phyloP scores from a whole-genome alignment of 1,284 basidiomycete species.

The Ganoderma multipileum region DNA sequence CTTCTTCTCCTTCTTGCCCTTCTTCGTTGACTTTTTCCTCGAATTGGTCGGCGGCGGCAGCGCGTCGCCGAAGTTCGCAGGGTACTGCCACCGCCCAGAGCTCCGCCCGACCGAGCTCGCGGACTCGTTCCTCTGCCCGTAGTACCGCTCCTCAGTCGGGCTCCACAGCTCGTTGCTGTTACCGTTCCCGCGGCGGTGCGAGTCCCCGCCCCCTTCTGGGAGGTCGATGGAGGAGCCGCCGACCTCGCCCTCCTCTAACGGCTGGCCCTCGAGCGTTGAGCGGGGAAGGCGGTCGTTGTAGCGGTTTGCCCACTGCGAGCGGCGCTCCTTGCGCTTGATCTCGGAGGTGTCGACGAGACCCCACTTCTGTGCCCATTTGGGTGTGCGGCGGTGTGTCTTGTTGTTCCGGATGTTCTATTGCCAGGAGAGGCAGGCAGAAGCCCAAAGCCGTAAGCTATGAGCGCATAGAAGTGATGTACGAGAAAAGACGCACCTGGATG shows the following conservation, averaged over 20 bases:
- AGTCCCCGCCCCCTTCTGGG: slow-evolving; percentile 42
- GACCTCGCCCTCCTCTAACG: slow-evolving; percentile 82
- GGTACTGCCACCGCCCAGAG: slow-evolving; percentile 76
- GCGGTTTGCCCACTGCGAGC: slow-evolving; percentile 86
- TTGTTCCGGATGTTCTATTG: slow-evolving; percentile 94
- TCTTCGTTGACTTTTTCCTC: slow-evolving; percentile 59
- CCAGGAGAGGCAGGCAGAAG: not conserved
- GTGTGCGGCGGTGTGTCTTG: slow-evolving; percentile 89
- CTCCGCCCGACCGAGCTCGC: slow-evolving; percentile 43
- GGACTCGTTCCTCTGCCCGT: slow-evolving; percentile 52
- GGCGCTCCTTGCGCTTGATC: slow-evolving; percentile 77
- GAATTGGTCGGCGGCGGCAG: slow-evolving; percentile 39
- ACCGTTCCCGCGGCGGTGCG: slow-evolving; percentile 43
- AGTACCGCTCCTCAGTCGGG: slow-evolving; percentile 75
- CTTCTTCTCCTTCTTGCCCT: slow-evolving; percentile 74
- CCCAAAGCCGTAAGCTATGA: not conserved
- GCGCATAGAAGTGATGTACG: not conserved
- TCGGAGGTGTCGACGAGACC: slow-evolving; percentile 85
- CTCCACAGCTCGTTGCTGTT: slow-evolving; percentile 62
- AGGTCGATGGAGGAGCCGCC: slow-evolving; percentile 53
- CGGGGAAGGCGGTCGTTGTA: slow-evolving; percentile 85
- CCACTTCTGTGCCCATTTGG: slow-evolving; percentile 92
- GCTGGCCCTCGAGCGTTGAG: slow-evolving; percentile 74
- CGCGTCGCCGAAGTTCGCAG: slow-evolving; percentile 79
- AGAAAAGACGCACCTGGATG: slow-evolving; percentile 66